Conservation (phyloP, 2,329 filamentous ascomycete species). For the Nothophaeocryptopus gaeumannii region DNA sequence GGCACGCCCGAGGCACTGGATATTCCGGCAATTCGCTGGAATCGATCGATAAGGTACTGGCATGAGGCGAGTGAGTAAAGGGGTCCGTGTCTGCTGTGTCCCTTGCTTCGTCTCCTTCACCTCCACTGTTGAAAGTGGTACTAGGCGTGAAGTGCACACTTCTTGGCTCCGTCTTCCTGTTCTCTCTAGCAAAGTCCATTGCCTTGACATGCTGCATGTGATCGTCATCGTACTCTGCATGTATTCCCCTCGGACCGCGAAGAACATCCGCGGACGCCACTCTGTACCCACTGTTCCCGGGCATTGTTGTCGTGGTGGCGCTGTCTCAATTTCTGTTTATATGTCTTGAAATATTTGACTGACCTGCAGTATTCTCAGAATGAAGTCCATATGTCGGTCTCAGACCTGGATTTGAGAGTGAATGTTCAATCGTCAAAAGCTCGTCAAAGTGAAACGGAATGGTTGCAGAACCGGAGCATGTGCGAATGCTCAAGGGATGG, state of each 20-base stretch:
- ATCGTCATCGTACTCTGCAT: neutral
- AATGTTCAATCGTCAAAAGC: neutral
- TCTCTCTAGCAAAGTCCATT: constrained; percentile 8
- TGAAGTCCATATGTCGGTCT: constrained; percentile 13
- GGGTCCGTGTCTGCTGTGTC: constrained; percentile 15
- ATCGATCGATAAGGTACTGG: constrained; percentile 12
- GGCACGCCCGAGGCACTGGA: neutral
- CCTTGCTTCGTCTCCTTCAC: neutral
- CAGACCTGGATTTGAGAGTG: constrained; percentile 16
- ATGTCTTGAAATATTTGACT: constrained; percentile 10
- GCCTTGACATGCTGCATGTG: constrained; percentile 1
- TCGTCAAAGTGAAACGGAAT: neutral
- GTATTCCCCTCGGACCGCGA: neutral
- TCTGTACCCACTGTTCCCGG: constrained; percentile 7
- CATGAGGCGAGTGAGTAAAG: constrained; percentile 20
- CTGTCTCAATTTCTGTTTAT: constrained; percentile 9
- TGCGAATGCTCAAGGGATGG: neutral
- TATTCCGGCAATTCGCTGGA: constrained; percentile 9
- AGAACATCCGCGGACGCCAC: constrained; percentile 3
- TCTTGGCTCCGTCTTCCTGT: constrained; percentile 6
- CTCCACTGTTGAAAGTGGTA: constrained; percentile 9
- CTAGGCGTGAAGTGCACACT: constrained; percentile 18
- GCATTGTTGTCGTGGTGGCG: neutral
- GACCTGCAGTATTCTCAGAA: constrained; percentile 18
- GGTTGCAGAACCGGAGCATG: constrained; percentile 1